A percentile compares a stretch with the other conserved stretches of the same genome.
phyloP scores from a whole-genome alignment of 2,329 filamentous ascomycete genomes.

The Pseudogymnoascus sp. region DNA sequence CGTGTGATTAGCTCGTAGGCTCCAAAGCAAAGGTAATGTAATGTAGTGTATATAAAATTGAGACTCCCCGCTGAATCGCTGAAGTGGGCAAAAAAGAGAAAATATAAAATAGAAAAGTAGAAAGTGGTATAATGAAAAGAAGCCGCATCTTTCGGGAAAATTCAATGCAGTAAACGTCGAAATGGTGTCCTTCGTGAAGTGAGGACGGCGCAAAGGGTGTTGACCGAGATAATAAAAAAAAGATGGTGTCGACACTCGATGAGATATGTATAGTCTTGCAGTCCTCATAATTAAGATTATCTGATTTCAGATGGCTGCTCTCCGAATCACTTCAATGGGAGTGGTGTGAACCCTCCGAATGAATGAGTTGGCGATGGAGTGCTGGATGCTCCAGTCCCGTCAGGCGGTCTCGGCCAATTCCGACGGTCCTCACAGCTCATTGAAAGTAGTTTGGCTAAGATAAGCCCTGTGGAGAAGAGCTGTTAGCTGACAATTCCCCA shows the following conservation, averaged over 20 bases:
- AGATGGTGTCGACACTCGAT: not conserved
- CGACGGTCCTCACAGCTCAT: not conserved
- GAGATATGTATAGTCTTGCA: not conserved
- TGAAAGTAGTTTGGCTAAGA: not conserved
- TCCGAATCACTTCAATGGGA: not conserved
- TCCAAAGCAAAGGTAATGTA: not conserved
- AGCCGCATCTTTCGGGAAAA: not conserved
- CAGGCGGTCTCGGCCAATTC: not conserved
- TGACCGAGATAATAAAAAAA: not conserved
- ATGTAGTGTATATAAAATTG: conserved; percentile 1
- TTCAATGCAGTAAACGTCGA: not conserved
- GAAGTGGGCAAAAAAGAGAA: not conserved
- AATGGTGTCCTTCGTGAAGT: not conserved
- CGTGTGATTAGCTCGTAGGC: not conserved
- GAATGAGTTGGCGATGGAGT: not conserved
- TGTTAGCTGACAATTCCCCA: not conserved
- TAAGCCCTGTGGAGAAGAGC: not conserved
- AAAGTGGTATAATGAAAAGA: not conserved
- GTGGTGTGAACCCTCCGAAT: not conserved
- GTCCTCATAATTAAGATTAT: not conserved
- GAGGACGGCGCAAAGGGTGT: not conserved
- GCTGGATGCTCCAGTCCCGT: not conserved
- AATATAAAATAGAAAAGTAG: not conserved
- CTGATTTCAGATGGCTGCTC: not conserved
- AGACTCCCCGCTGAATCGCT: not conserved